Conservation (phyloP, 2,329 filamentous ascomycete species). For the Leptographium flavum region DNA sequence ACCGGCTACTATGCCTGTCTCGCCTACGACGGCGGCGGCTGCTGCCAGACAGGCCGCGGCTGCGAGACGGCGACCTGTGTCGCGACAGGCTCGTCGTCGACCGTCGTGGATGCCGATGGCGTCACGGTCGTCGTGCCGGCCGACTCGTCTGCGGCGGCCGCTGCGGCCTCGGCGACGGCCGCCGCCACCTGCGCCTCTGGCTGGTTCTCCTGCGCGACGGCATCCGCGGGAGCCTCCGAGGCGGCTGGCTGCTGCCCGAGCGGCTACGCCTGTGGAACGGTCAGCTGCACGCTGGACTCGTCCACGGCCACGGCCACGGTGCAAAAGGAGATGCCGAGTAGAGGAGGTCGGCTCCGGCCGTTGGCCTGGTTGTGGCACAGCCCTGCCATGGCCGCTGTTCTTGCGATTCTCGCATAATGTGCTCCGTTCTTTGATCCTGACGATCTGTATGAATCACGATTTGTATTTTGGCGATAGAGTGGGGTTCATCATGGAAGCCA, state of each 20-base stretch:
- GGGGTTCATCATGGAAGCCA: no score
- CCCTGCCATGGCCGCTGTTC: neutral
- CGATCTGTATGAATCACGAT: no score
- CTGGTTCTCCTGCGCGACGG: conserved; percentile 58
- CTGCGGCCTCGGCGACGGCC: conserved; percentile 26
- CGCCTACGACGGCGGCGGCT: conserved; percentile 68
- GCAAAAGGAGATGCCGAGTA: conserved; percentile 33
- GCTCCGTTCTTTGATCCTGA: no score
- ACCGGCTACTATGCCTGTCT: conserved; percentile 86
- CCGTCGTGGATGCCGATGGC: conserved; percentile 43
- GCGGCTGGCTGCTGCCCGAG: conserved; percentile 69
- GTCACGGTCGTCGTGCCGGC: conserved; percentile 56
- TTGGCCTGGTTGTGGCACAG: neutral
- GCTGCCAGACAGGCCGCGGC: conserved; percentile 76
- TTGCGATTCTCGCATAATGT: no score
- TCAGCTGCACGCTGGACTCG: conserved; percentile 48
- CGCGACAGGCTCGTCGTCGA: conserved; percentile 40
- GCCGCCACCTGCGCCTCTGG: conserved; percentile 53
- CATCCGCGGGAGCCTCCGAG: conserved; percentile 41
- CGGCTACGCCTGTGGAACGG: conserved; percentile 59
- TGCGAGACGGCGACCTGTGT: conserved; percentile 74
- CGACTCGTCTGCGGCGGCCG: conserved; percentile 12
- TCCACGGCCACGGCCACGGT: conserved; percentile 38
- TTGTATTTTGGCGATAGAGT: no score
- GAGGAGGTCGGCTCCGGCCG: neutral